Evolutionary conservation across 306 rosid species (phyloP), one percentile per base, ranked within the genome.

Genomic region (Prosopis cineraria): DNA sequence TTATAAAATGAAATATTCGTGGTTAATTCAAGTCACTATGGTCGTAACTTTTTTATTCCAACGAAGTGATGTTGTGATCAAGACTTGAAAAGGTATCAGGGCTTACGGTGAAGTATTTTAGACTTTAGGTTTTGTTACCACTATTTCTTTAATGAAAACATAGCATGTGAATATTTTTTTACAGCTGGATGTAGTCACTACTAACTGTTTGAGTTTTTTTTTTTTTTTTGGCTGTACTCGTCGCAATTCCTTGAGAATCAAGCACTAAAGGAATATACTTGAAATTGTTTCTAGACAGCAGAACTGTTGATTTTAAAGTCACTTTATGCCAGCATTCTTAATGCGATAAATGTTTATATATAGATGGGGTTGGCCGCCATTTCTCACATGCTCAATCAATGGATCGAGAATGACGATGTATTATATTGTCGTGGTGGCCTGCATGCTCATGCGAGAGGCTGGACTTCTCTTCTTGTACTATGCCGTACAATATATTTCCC

Each of bases 341-440:
- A 70, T 80, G 76, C 78, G 73, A 41, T 69, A 62, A 47, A 71
- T 55, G 60, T 65, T 65, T 74, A 31, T 41, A 71, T 72, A 77
- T 87, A 90, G 96, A 85, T 19, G 93, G 86, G 72, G 90, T 90
- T 55, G 88, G 91, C 53, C 90, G 67, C 74, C 92, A 78, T 81
- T 89, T 88, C 75, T 83, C 90, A 0, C 93, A 72, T 17, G 88
- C 87, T 73, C 88, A 82, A 80, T 84, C 88, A 6, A 84, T 87
- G 92, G 92, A 87, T 82, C 81, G 92, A 77, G 87, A 83, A 77
- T 81, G 82, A 80, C n/a, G 78, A 45, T 66, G 70, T 73, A 64
- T 50, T 20, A 22, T 11, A 24, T 41, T 70, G 56, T 33, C 69
- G 39, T 50, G 74, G 16, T 72, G 58, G 63, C 67, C 59, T 29